Percentiles rank a stretch among this genome's conserved stretches.
Evolutionary conservation across 2,329 filamentous ascomycete species (phyloP).

Genomic region (Incumbomyces delicatus): DNA sequence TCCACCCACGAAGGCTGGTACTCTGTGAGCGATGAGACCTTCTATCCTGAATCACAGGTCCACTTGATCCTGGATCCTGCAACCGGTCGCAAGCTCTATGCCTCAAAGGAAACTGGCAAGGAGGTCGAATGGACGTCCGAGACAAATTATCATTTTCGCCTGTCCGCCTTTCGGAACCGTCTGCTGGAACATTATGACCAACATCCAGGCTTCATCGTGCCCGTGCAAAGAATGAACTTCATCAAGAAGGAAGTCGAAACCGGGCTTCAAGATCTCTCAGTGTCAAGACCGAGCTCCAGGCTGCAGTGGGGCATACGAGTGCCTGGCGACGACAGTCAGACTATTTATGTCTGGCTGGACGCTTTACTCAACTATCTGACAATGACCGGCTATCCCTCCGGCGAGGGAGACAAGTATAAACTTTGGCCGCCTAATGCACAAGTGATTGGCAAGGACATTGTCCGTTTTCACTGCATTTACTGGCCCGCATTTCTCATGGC

Average conservation of each 20-base stretch:
- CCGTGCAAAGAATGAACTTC: slow-evolving; percentile 62
- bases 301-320: slow-evolving; percentile 83
- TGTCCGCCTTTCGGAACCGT: slow-evolving; percentile 70
- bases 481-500: slow-evolving; percentile 96
- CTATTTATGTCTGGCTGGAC: slow-evolving; percentile 97
- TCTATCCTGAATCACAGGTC: slow-evolving; percentile 71
- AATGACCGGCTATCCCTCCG: slow-evolving; percentile 73
- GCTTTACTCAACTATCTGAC: slow-evolving; percentile 91
- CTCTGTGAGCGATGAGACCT: slow-evolving; percentile 90
- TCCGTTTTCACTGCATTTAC: slow-evolving; percentile 91
- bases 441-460: slow-evolving; percentile 91
- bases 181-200: slow-evolving; percentile 69
- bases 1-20: slow-evolving; percentile 92
- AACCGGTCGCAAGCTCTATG: slow-evolving; percentile 72
- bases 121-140: slow-evolving; percentile 93
- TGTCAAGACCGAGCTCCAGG: slow-evolving; percentile 70
- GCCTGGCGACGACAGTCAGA: slow-evolving; percentile 73
- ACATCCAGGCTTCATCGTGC: slow-evolving; percentile 70
- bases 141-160: slow-evolving; percentile 85
- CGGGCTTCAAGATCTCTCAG: slow-evolving; percentile 75
- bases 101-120: slow-evolving; percentile 76
- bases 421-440: slow-evolving; percentile 90
- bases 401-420: slow-evolving; percentile 49
- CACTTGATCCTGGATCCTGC: slow-evolving; percentile 64
- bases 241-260: slow-evolving; percentile 66